Conservation (phyloP, 768 basidiomycete genomes). For the Thelephora ganbajun region DNA sequence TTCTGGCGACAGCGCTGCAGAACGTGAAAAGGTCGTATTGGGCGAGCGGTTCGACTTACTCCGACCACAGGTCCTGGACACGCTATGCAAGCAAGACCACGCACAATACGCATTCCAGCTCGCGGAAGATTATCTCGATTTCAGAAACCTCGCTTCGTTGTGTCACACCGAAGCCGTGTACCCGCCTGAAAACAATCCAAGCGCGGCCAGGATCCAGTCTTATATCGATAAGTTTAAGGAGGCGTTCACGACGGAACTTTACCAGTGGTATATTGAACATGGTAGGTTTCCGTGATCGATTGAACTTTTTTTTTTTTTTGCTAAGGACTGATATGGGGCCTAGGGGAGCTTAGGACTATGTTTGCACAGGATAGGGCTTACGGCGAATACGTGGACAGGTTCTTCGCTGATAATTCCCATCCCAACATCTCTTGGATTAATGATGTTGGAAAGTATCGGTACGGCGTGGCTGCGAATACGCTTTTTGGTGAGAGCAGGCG, state of each 20-base stretch:
- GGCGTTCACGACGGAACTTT: slow-evolving; percentile 80
- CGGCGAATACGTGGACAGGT: slow-evolving; percentile 50
- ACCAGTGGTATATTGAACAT: slow-evolving; percentile 85
- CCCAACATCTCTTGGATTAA: slow-evolving; percentile 77
- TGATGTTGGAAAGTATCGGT: slow-evolving; percentile 58
- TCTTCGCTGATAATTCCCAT: slow-evolving; percentile 48
- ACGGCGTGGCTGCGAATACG: slow-evolving; percentile 47
- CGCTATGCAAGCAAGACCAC: slow-evolving; percentile 65
- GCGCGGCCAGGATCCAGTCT: slow-evolving; percentile 42
- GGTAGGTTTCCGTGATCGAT: slow-evolving; percentile 26
- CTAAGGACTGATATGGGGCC: not conserved
- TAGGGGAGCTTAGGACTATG: slow-evolving; percentile 71
- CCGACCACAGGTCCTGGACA: slow-evolving; percentile 66
- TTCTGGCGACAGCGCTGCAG: slow-evolving; percentile 31
- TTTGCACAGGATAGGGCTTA: slow-evolving; percentile 64
- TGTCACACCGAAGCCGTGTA: slow-evolving; percentile 58
- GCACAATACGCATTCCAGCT: slow-evolving; percentile 62
- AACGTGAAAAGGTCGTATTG: slow-evolving; percentile 44
- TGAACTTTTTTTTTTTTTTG: too few species aligned
- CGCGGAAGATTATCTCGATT: slow-evolving; percentile 82
- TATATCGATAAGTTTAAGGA: slow-evolving; percentile 74
- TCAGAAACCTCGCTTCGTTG: slow-evolving; percentile 69
- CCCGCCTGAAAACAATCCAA: slow-evolving; percentile 50
- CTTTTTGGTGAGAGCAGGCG: slow-evolving; percentile 47
- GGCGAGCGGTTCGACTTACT: slow-evolving; percentile 55